A percentile compares a stretch with the other conserved stretches of the same genome.
Conservation (phyloP, 345 rosid species). For the Fremontodendron californicum region DNA sequence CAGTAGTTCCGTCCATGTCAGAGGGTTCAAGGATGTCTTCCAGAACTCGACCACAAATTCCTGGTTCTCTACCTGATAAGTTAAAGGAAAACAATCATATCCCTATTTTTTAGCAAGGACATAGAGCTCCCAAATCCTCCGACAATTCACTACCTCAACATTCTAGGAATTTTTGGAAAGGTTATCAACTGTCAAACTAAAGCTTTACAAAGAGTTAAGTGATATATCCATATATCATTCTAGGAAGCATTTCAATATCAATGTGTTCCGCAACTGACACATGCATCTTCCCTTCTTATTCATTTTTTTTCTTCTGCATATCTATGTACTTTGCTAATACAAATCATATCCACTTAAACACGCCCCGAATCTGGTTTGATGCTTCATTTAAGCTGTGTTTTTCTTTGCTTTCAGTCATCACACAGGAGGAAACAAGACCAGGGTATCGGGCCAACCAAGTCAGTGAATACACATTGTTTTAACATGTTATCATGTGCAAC, state of each 20-base stretch:
- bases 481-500: not conserved
- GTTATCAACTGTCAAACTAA: not conserved
- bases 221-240: not conserved
- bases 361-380: not conserved
- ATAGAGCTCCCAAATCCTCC: not conserved
- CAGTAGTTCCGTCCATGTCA: conserved; percentile 88
- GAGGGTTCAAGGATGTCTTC: conserved; percentile 80
- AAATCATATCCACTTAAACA: not conserved
- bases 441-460: not conserved
- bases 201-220: not conserved
- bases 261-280: not conserved
- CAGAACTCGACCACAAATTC: conserved; percentile 61
- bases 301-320: not conserved
- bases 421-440: not conserved
- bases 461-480: not conserved
- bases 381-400: conserved; percentile 1
- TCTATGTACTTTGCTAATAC: not conserved
- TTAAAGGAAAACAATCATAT: conserved; percentile 17
- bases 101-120: not conserved
- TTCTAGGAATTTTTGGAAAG: not conserved
- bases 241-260: not conserved
- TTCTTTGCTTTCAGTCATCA: not conserved
- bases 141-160: not conserved
- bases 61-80: conserved; percentile 68
- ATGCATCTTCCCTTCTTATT: not conserved